Conservation (phyloP, 768 basidiomycete genomes). For the Boletus edulis region DNA sequence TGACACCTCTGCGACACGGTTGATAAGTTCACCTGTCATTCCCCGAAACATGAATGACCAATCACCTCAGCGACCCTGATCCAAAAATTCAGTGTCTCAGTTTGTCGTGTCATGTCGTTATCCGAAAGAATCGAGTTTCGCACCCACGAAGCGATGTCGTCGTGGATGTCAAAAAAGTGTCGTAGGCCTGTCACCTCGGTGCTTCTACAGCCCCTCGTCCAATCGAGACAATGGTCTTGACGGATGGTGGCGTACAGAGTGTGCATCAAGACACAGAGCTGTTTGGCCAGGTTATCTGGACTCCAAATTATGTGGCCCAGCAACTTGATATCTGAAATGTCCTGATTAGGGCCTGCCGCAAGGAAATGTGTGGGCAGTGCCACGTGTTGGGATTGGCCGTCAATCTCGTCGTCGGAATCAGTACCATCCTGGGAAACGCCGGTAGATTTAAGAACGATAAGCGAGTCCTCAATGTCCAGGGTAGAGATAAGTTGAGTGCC, state of each 20-base stretch:
- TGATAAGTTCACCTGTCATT: not conserved
- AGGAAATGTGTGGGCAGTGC: constrained; percentile 24
- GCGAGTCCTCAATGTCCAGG: constrained; percentile 26
- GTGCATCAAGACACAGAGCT: constrained; percentile 75
- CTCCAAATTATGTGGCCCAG: constrained; percentile 48
- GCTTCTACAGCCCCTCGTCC: constrained; percentile 43
- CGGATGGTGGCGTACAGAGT: constrained; percentile 66
- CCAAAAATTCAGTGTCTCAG: constrained; percentile 68
- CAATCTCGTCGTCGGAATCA: constrained; percentile 1
- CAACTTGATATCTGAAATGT: not conserved
- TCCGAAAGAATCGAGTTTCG: constrained; percentile 56
- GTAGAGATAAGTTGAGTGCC: constrained; percentile 25
- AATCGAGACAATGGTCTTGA: constrained; percentile 71
- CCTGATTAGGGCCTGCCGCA: not conserved
- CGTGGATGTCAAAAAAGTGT: constrained; percentile 59
- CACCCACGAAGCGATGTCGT: constrained; percentile 66
- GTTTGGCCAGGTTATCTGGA: constrained; percentile 70
- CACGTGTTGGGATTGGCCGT: constrained; percentile 1
- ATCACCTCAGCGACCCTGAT: constrained; percentile 73
- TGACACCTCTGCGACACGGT: constrained; percentile 53
- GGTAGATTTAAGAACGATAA: constrained; percentile 6
- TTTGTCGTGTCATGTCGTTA: constrained; percentile 50
- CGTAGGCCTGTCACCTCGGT: constrained; percentile 41
- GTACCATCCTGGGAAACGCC: not conserved
- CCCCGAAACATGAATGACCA: constrained; percentile 17